Base-by-base conservation (phyloP, 148 eudicot species). In the Amaranthus cruentus region DNA sequence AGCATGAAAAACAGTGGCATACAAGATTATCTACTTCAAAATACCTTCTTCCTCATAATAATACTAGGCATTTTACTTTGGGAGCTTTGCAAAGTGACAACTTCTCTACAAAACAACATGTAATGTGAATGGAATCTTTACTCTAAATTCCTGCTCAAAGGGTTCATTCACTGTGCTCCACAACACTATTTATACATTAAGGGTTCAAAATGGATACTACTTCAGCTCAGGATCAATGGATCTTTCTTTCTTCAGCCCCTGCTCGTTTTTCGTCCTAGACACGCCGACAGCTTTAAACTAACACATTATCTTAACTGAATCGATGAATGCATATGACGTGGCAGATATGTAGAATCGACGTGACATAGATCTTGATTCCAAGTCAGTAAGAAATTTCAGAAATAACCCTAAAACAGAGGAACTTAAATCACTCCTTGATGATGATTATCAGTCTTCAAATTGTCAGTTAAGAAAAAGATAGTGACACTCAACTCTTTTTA, bases 91-190 rank as follows among this genome's bases (percentile, higher is more conserved):
- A 75, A 57, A 28, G 47, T 54, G 56, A 77, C 6, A 55, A 47
- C 46, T 52, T 55, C 66, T 43, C 51, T 18, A 68, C 9, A 50
- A 21, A 47, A 75, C 59, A 66, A 56, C 6, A 38, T 13, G 66
- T 28, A 74, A 75, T 79, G 78, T 79, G 82, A 79, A 79, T 14
- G 78, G 78, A 79, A 79, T 79, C 60, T 75, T 28, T 43, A 6
- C 42, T 18, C 21, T 49, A 58, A 28, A 53, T 56, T 50, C 52
- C 4, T 73, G 10, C 62, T 9, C 58, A 9, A 9, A 48, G 0
- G 7, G 47, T 55, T 60, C 61, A 9, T 28, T 68, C 73, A 55
- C 8, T 61, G 1, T 18, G 5, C 43, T n/a, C 52, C 47, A 56
- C 47, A 58, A 51, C 0, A 21, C 4, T 21, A 11, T 57, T 7